phyloP scores from a whole-genome alignment of 1,139 yeast genomes.

The Zygosaccharomyces sapae region DNA sequence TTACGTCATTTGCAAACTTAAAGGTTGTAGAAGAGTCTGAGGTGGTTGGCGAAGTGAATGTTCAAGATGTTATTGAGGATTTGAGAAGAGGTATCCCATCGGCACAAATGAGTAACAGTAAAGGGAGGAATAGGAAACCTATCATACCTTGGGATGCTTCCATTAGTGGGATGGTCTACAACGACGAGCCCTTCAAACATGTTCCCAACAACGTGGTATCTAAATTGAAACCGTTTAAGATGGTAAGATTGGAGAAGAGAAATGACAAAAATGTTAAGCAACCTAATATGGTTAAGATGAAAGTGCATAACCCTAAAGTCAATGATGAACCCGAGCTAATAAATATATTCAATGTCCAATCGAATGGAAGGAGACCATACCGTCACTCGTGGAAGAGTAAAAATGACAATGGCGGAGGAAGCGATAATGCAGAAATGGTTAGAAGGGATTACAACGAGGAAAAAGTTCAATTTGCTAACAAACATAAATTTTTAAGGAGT shows the following conservation, averaged over 20 bases:
- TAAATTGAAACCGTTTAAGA: constrained; percentile 30
- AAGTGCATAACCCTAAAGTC: constrained; percentile 29
- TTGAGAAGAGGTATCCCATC: constrained; percentile 16
- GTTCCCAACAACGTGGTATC: constrained; percentile 31
- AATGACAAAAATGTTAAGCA: constrained; percentile 8
- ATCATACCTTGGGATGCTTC: constrained; percentile 39
- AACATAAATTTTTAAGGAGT: constrained; percentile 27
- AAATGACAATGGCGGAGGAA: not conserved
- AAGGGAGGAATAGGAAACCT: constrained; percentile 18
- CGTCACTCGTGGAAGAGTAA: not conserved
- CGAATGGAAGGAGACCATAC: constrained; percentile 2
- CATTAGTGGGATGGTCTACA: constrained; percentile 34
- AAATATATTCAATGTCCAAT: constrained; percentile 17
- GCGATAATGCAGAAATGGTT: constrained; percentile 12
- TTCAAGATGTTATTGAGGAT: constrained; percentile 23
- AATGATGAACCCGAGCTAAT: constrained; percentile 29
- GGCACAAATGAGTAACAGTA: constrained; percentile 13
- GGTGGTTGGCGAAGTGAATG: constrained; percentile 13
- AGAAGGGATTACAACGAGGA: constrained; percentile 19
- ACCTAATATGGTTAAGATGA: constrained; percentile 23
- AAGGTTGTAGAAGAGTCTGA: constrained; percentile 16
- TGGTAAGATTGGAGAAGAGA: constrained; percentile 19
- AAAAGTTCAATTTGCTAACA: constrained; percentile 18
- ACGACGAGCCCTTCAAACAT: constrained; percentile 31
- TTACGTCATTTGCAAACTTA: constrained; percentile 20